Evolutionary conservation across 352 stramenopile species (phyloP).

Genomic region (Ophiocytium majus): DNA sequence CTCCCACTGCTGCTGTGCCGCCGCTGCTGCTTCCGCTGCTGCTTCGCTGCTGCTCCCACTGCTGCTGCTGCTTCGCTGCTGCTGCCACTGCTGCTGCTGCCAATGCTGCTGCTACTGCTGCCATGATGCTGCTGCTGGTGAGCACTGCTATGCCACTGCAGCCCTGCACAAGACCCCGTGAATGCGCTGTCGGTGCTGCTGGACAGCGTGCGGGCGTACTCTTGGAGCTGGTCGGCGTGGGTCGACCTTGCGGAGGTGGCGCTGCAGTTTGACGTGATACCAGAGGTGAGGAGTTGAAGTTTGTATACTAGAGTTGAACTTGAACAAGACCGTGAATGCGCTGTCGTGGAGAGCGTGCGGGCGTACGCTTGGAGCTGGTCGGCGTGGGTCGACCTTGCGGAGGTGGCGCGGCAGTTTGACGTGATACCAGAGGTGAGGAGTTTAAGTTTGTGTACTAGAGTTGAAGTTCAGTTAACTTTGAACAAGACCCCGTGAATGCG

Average conservation of each 20-base stretch:
- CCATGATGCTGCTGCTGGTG: neutral
- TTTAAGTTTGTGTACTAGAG: no score
- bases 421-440: neutral
- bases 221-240: conserved; percentile 93
- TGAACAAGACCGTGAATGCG: neutral
- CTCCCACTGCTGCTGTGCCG: no score
- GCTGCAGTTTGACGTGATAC: neutral
- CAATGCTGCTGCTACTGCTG: neutral
- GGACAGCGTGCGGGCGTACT: conserved; percentile 50
- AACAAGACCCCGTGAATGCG: neutral
- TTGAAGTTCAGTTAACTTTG: neutral
- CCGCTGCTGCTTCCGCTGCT: no score
- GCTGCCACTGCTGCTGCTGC: no score
- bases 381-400: conserved; percentile 88
- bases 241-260: conserved; percentile 75
- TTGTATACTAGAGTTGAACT: no score
- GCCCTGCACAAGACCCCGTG: neutral
- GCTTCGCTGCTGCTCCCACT: no score
- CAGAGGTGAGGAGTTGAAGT: conserved; percentile 1
- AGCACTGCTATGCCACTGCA: neutral
- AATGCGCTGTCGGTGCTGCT: conserved; percentile 31
- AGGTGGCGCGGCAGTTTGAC: conserved; percentile 5
- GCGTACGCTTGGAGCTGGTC: conserved; percentile 84
- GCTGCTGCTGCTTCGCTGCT: no score
- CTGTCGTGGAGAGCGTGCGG: conserved; percentile 30